Evolutionary conservation across 2,329 filamentous ascomycete species (phyloP).

Genomic region (Clonostachys chloroleuca): DNA sequence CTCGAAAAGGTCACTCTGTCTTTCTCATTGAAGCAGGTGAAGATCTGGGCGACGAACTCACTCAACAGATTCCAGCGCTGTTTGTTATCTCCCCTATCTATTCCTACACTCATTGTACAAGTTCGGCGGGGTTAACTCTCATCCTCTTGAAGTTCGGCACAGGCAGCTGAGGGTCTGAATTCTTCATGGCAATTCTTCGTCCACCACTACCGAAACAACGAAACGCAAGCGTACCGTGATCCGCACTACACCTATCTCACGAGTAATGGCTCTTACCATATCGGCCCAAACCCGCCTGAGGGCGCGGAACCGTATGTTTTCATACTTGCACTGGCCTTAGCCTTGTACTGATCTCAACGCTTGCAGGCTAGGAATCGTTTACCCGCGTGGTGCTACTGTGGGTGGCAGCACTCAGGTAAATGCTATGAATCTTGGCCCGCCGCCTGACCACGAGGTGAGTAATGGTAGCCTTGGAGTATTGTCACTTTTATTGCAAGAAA

Average conservation of each 20-base stretch:
- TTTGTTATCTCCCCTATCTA: too few species aligned
- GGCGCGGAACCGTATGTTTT: conserved; percentile 7
- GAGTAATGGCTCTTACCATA: conserved; percentile 7
- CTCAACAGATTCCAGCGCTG: conserved; percentile 7
- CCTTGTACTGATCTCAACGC: conserved; percentile 20
- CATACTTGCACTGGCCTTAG: too few species aligned
- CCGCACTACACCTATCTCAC: conserved; percentile 7
- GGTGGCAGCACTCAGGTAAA: conserved; percentile 3
- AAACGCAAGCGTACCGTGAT: conserved; percentile 6
- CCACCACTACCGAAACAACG: conserved; percentile 14
- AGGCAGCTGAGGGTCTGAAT: conserved; percentile 48
- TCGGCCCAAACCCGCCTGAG: conserved; percentile 7
- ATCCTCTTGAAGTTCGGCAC: too few species aligned
- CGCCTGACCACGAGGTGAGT: neutral
- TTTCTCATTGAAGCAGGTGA: conserved; percentile 54
- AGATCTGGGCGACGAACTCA: conserved; percentile 31
- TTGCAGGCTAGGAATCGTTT: conserved; percentile 9
- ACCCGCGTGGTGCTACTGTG: conserved; percentile 4
- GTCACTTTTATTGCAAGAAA: too few species aligned
- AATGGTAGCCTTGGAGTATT: too few species aligned
- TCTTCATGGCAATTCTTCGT: conserved; percentile 22
- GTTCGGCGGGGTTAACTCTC: conserved; percentile 9
- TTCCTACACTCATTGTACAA: too few species aligned
- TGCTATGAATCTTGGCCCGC: conserved; percentile 3
- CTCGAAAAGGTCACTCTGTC: conserved; percentile 47